A percentile compares a stretch with the other conserved stretches of the same genome.
These are phyloP conservation scores for Trichoderma atrobrunneum DNA, from an alignment of 2,329 filamentous ascomycete species.

Conservation along the genomic window DNA sequence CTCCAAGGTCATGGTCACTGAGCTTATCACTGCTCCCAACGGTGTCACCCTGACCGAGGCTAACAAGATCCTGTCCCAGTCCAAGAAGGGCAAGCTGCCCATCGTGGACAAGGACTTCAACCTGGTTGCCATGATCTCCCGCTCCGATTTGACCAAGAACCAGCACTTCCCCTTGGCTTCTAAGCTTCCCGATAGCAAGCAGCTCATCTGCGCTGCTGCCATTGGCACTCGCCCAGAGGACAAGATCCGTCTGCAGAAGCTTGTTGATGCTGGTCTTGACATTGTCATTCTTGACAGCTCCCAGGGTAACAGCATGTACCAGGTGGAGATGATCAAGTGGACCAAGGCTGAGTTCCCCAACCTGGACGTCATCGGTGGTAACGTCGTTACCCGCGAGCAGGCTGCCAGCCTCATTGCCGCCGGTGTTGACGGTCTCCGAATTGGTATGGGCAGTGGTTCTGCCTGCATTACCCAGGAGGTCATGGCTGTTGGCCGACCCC, in stretches of 20 bases:
- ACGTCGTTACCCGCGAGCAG: constrained; percentile 97
- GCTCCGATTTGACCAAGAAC: constrained; percentile 98
- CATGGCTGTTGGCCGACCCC: constrained; percentile 96
- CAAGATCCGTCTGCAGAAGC: constrained; percentile 77
- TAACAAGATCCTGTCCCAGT: constrained; percentile 88
- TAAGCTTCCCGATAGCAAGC: constrained; percentile 95
- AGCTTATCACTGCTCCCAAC: constrained; percentile 81
- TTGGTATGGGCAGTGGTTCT: constrained; percentile 97
- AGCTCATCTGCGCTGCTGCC: constrained; percentile 90
- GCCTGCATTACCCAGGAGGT: constrained; percentile 99
- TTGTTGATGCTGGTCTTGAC: constrained; percentile 92
- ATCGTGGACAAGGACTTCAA: constrained; percentile 83
- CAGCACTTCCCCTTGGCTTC: constrained; percentile 94
- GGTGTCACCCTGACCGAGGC: constrained; percentile 84
- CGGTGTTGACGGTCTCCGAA: constrained; percentile 92
- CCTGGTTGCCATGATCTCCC: constrained; percentile 85
- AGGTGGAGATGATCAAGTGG: constrained; percentile 97
- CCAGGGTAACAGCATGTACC: constrained; percentile 98
- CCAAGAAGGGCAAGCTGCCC: constrained; percentile 97
- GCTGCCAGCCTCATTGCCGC: constrained; percentile 88
- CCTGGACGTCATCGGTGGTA: constrained; percentile 95
- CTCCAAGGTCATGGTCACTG: constrained; percentile 89
- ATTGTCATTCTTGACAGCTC: constrained; percentile 94
- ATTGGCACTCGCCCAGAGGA: constrained; percentile 95
- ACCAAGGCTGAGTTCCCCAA: constrained; percentile 82